Base-by-base conservation (phyloP, 2,329 filamentous ascomycete genomes). In the Tolypocladium cylindrosporum region DNA sequence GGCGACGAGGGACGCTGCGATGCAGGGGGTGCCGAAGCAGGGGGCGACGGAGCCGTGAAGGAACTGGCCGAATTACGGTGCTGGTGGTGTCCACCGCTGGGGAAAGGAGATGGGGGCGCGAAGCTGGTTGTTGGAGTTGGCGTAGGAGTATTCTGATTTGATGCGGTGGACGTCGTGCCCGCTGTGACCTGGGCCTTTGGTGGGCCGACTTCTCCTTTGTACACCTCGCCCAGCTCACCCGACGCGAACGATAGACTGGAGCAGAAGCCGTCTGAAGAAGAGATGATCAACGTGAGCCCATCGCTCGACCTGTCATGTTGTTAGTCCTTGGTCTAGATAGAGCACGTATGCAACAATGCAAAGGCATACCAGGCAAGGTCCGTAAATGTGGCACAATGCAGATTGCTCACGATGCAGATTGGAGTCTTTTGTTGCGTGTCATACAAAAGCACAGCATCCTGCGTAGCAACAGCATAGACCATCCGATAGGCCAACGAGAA, bases 191-290 rank as follows among this genome's bases (percentile, higher is more conserved):
- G 70, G 58, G 74, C 68, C 63, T 79, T 83, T 37, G 74, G 68
- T 16, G 76, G 75, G n/a, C 78, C 76, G 43, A 86, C 71, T 55
- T 90, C 85, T 39, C 87, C 87, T 10, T 85, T 86, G 70, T 95
- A 95, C 6, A 85, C 75, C 62, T 93, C 86, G 14, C 94, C 94
- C 1, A 99, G 77, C 71, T 99, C 94, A 10, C 90, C 90, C 2
- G 88, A 78, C 1, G 83, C 74, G 68, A 99, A 99, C 0, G 91
- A 89, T 7, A 99, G 78, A 0, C 90, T 88, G 0, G 94, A 99
- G 71, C 94, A 99, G 76, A 97, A 99, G 0, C 94, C 94, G 71
- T 99, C 94, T 0, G 94, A 97, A 0, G 94, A 99, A n/a, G 91
- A 94, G 76, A 99, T 95, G 55, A 99, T 79, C 27, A 99, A 77